Percentiles rank a stretch among this genome's conserved stretches.
Conservation (phyloP, 2,329 filamentous ascomycete genomes). For the Arthrobotrys sphaeroides region DNA sequence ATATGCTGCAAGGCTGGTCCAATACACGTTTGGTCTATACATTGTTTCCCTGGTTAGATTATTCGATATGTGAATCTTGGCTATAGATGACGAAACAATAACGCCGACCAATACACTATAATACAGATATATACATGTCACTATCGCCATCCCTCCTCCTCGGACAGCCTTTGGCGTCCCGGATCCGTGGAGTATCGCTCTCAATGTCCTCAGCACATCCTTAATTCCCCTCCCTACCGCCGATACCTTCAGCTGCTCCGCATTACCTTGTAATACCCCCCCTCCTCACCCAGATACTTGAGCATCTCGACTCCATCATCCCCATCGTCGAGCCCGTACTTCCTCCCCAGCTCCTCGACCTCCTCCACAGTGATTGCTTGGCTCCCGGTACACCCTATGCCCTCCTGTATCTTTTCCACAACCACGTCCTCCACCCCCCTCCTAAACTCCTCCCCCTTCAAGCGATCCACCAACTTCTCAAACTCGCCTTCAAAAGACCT, state of each 20-base stretch:
- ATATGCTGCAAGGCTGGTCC: too few relatives aligned
- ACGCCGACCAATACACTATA: too few relatives aligned
- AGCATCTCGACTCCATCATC: neutral
- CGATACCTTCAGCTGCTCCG: too few relatives aligned
- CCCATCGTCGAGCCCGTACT: neutral
- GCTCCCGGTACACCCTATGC: constrained; percentile 65
- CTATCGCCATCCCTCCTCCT: too few relatives aligned
- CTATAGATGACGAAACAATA: too few relatives aligned
- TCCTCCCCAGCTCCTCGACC: constrained; percentile 9
- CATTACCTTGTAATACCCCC: neutral
- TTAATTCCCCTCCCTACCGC: neutral
- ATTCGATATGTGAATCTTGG: too few relatives aligned
- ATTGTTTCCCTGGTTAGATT: too few relatives aligned
- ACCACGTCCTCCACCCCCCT: constrained; percentile 68
- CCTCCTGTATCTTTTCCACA: constrained; percentile 75
- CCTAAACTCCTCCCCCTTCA: neutral
- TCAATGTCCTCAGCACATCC: neutral
- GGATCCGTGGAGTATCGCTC: too few relatives aligned
- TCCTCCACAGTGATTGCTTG: constrained; percentile 3
- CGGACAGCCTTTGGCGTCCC: too few relatives aligned
- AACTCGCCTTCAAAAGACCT: neutral
- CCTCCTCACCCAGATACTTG: neutral
- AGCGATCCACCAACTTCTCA: neutral
- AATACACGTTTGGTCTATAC: too few relatives aligned
- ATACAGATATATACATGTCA: too few relatives aligned